phyloP scores from a whole-genome alignment of 129 eudicot genomes.

The Solidago caesia region DNA sequence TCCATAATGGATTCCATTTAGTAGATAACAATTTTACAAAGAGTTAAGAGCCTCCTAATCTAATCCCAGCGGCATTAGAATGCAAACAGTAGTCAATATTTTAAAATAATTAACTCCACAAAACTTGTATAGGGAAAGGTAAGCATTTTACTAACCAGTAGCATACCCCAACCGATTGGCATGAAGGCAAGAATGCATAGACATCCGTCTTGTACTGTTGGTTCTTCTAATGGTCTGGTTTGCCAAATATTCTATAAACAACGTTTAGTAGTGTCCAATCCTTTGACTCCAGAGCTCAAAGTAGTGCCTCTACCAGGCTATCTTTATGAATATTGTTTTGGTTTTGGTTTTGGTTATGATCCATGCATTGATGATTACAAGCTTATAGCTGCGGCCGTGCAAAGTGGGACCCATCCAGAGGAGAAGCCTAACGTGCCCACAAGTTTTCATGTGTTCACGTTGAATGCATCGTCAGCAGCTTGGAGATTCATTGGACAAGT shows the following conservation, averaged over 20 bases:
- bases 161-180: conserved; percentile 98
- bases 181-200: conserved; percentile 91
- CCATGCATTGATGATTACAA: conserved; percentile 3
- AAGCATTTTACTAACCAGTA: conserved; percentile 61
- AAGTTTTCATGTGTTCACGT: background rate
- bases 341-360: background rate
- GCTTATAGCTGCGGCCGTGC: background rate
- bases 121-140: background rate
- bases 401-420: background rate
- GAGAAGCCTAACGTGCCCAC: too few relatives aligned
- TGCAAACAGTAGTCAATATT: too few relatives aligned
- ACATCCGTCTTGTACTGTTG: too few relatives aligned
- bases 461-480: background rate
- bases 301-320: background rate
- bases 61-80: too few relatives aligned
- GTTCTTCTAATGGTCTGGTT: background rate
- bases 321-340: background rate
- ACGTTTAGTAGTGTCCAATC: background rate
- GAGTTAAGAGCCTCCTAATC: too few relatives aligned
- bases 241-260: background rate
- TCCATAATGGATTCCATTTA: too few relatives aligned
- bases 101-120: too few relatives aligned
- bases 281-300: background rate
- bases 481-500: background rate
- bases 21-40: too few relatives aligned